A percentile compares a stretch with the other conserved stretches of the same genome.
phyloP scores from a whole-genome alignment of 208 protist species.

The Leishmania turanica region DNA sequence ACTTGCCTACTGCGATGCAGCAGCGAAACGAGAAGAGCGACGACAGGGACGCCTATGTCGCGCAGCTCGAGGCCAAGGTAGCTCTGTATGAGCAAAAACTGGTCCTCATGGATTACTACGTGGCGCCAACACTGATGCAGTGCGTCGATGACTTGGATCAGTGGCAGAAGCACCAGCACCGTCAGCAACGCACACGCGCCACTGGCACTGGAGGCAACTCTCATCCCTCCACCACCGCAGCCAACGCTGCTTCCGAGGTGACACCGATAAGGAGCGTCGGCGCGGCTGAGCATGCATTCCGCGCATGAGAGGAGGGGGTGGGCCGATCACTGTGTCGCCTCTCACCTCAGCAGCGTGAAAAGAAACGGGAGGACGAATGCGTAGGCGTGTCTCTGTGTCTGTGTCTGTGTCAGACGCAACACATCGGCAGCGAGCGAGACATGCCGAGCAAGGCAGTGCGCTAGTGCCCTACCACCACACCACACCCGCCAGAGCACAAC shows the following conservation, averaged over 20 bases:
- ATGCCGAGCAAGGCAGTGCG: background rate
- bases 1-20: background rate
- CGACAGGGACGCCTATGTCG: slow-evolving; percentile 25
- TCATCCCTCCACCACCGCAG: background rate
- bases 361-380: background rate
- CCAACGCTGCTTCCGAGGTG: background rate
- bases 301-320: background rate
- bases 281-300: background rate
- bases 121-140: slow-evolving; percentile 34
- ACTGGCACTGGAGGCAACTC: background rate
- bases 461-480: background rate
- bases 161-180: background rate
- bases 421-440: background rate
- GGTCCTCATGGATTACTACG: slow-evolving; percentile 36
- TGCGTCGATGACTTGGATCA: slow-evolving; percentile 38
- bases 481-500: background rate
- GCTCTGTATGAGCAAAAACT: slow-evolving; percentile 43
- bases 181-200: background rate
- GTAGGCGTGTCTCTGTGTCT: no score
- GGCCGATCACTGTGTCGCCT: background rate
- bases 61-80: slow-evolving; percentile 26
- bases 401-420: background rate
- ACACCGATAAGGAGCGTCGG: background rate
- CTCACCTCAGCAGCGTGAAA: background rate
- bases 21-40: slow-evolving; percentile 10